Conservation (phyloP, 805 yeast species). For the Metschnikowia orientalis region DNA sequence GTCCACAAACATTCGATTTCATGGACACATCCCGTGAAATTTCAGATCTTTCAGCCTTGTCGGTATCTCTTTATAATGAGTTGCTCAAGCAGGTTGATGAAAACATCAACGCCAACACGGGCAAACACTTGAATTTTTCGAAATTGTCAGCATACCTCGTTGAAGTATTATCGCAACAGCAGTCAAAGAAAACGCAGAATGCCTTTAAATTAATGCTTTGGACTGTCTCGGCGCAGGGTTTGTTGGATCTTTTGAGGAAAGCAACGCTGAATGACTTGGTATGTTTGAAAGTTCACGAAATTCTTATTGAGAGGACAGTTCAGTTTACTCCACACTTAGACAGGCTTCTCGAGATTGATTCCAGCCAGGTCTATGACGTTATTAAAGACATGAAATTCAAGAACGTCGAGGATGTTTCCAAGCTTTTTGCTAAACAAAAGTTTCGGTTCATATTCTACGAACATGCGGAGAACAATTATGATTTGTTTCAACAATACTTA, state of each 20-base stretch:
- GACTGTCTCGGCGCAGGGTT: slow-evolving; percentile 23
- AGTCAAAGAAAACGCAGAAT: slow-evolving; percentile 14
- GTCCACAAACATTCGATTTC: slow-evolving; percentile 2
- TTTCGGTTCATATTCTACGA: slow-evolving; percentile 1
- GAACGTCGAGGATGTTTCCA: slow-evolving; percentile 2
- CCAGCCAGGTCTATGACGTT: slow-evolving; percentile 7
- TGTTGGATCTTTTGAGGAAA: slow-evolving; percentile 7
- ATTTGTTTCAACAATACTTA: slow-evolving; percentile 2
- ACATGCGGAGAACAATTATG: slow-evolving; percentile 1
- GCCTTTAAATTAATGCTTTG: slow-evolving; percentile 22
- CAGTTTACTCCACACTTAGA: slow-evolving; percentile 9
- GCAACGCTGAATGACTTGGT: slow-evolving; percentile 10
- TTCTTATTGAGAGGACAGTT: slow-evolving; percentile 5
- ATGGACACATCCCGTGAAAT: slow-evolving; percentile 1
- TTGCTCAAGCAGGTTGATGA: slow-evolving; percentile 32
- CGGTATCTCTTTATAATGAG: slow-evolving; percentile 31
- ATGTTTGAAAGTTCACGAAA: slow-evolving; percentile 6
- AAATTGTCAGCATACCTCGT: slow-evolving; percentile 1
- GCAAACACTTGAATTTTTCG: neutral
- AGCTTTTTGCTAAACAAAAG: slow-evolving; percentile 1
- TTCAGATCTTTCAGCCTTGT: slow-evolving; percentile 23
- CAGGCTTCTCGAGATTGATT: slow-evolving; percentile 7
- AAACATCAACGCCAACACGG: slow-evolving; percentile 5
- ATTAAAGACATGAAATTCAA: slow-evolving; percentile 5
- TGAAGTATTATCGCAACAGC: neutral